A percentile compares a stretch with the other conserved stretches of the same genome.
These are phyloP conservation scores for Saccharomycopsis babjevae DNA, from an alignment of 805 yeast species.

Conservation along the genomic window DNA sequence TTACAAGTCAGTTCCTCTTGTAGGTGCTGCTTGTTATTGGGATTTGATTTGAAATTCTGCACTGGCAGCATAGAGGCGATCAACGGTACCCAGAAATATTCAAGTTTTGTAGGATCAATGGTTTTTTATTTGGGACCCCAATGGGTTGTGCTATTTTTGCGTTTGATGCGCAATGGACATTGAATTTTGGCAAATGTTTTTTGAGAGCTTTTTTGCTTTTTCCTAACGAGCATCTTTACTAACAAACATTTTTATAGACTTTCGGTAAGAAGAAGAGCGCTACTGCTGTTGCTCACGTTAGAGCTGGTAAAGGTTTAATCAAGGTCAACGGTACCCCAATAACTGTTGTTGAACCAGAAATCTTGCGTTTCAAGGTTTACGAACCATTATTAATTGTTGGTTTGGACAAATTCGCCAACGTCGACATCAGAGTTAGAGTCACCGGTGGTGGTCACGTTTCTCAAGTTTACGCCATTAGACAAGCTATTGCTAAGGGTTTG, in stretches of 20 bases:
- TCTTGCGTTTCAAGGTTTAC: conserved; percentile 98
- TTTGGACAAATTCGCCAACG: conserved; percentile 95
- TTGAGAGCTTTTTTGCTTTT: too few relatives aligned
- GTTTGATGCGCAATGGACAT: too few relatives aligned
- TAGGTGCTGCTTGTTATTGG: too few relatives aligned
- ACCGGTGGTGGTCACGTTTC: conserved; percentile 99
- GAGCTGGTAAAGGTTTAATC: conserved; percentile 98
- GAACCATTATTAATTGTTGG: conserved; percentile 98
- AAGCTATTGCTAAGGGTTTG: conserved; percentile 98
- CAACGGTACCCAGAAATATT: too few relatives aligned
- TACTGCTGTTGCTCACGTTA: conserved; percentile 99
- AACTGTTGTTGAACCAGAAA: conserved; percentile 98
- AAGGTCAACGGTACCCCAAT: conserved; percentile 99
- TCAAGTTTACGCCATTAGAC: conserved; percentile 99
- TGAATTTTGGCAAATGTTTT: neutral
- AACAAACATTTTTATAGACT: conserved; percentile 44
- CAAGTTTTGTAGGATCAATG: too few relatives aligned
- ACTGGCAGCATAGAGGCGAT: too few relatives aligned
- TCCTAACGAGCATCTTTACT: neutral
- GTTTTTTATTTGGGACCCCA: too few relatives aligned
- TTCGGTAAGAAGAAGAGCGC: conserved; percentile 99
- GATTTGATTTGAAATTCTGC: too few relatives aligned
- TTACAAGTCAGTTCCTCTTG: too few relatives aligned
- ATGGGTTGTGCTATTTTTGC: too few relatives aligned
- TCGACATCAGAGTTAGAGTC: conserved; percentile 98